Base-by-base conservation (phyloP, 805 yeast genomes). In the Kockiozyma suomiensis region DNA sequence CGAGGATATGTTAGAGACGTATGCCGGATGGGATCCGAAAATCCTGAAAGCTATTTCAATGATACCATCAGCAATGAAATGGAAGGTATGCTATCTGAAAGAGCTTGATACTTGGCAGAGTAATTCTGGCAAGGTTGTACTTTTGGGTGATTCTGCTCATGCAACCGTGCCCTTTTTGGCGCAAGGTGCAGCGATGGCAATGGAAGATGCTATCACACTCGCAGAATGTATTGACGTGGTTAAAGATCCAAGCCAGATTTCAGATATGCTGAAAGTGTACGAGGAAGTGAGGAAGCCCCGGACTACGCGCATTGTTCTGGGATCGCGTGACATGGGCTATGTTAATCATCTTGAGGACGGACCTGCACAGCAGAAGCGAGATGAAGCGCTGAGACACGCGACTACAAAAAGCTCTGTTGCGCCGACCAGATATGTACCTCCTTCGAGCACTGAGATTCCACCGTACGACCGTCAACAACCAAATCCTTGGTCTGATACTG, bases 121-220 rank as follows among this genome's bases (percentile, higher is more conserved):
- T 55, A 40, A 59, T n/a, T 62, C 67, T 3, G 74, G 72, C 5
- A 69, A 69, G 21, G 67, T 73, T 23, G 65, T 70, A 15, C 63
- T 75, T 35, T 65, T 75, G 50, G 78, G 78, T 1, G 78, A 75
- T 58, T 70, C 78, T 0, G 68, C 70, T 33, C 78, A 75, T 56
- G 75, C 77, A 13, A 75, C 75, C 57, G 70, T 75, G 30, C 75
- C 75, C 3, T 70, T 71, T 59, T 63, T 71, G n/a, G 57, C 57
- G 51, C 59, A 55, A 35, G 59, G 59, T 12, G 59, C 59, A 5
- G 59, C 59, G 3, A 55, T 55, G 59, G 59, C 59, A 7, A 48
- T 55, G 50, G 59, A 55, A 33, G 59, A 55, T 15, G 59, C 59
- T n/a, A 41, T 48, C 30, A 45, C 59, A 6, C 49, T 55, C 3